Evolutionary conservation across 2,329 filamentous ascomycete genomes (phyloP).

Genomic region (Lachnellula willkommii): DNA sequence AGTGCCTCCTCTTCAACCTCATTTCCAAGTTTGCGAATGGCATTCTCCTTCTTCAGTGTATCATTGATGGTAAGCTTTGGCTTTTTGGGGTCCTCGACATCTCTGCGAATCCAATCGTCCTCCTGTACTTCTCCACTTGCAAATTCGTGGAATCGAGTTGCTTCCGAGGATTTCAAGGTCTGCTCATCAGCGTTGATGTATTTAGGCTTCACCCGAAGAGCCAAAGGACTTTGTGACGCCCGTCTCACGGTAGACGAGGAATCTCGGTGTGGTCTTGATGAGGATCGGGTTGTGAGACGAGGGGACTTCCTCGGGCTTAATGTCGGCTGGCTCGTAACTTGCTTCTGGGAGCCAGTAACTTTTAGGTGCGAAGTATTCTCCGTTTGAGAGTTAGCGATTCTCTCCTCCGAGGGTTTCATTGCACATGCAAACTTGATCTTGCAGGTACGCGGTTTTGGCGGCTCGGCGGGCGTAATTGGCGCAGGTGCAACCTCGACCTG

Average conservation of each 20-base stretch:
- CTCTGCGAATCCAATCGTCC: slow-evolving; percentile 82
- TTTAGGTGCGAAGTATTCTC: slow-evolving; percentile 10
- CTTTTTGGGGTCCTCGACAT: slow-evolving; percentile 45
- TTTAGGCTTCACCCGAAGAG: slow-evolving; percentile 33
- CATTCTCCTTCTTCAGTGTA: slow-evolving; percentile 83
- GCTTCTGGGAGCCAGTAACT: slow-evolving; percentile 14
- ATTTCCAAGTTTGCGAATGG: slow-evolving; percentile 76
- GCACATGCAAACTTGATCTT: slow-evolving; percentile 70
- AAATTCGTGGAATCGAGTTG: slow-evolving; percentile 80
- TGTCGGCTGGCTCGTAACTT: slow-evolving; percentile 22
- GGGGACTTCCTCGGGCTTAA: slow-evolving; percentile 26
- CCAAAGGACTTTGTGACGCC: slow-evolving; percentile 35
- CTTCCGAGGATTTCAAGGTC: slow-evolving; percentile 37
- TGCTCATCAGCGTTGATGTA: slow-evolving; percentile 29
- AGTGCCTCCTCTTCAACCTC: slow-evolving; percentile 89
- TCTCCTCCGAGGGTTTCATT: slow-evolving; percentile 41
- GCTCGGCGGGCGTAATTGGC: slow-evolving; percentile 27
- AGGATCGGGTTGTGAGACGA: slow-evolving; percentile 5
- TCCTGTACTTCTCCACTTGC: slow-evolving; percentile 75
- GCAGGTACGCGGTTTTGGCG: slow-evolving; percentile 49
- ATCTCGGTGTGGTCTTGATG: slow-evolving; percentile 20
- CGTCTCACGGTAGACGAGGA: slow-evolving; percentile 30
- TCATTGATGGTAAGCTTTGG: slow-evolving; percentile 80
- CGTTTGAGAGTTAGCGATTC: slow-evolving; percentile 7
- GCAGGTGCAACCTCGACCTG: slow-evolving; percentile 34